Percentiles rank a stretch among this genome's conserved stretches.
phyloP scores from a whole-genome alignment of 179 eudicot genomes.

The Silene noctiflora region DNA sequence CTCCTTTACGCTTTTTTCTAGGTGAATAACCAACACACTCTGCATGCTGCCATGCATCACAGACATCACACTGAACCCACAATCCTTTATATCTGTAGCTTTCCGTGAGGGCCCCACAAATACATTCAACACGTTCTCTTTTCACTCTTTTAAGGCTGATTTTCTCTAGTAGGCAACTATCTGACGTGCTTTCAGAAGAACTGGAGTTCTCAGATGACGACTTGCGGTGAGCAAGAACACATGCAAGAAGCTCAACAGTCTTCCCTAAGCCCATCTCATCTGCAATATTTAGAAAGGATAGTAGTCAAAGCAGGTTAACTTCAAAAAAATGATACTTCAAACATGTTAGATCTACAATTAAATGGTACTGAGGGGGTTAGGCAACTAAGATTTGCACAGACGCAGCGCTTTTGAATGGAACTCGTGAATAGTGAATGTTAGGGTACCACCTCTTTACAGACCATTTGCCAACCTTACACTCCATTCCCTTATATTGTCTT shows the following conservation, averaged over 20 bases:
- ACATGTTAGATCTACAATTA: neutral
- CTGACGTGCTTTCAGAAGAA: slow-evolving; percentile 30
- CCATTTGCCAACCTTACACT: neutral
- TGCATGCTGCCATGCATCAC: slow-evolving; percentile 99
- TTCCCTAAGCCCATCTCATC: slow-evolving; percentile 99
- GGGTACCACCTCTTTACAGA: neutral
- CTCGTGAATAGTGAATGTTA: neutral
- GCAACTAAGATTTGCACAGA: neutral
- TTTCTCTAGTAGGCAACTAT: slow-evolving; percentile 32
- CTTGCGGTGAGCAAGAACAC: slow-evolving; percentile 75
- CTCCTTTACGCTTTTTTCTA: slow-evolving; percentile 29
- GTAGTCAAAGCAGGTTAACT: slow-evolving; percentile 9
- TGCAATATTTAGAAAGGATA: slow-evolving; percentile 31
- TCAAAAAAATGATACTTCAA: neutral
- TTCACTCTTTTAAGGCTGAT: slow-evolving; percentile 59
- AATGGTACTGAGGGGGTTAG: neutral
- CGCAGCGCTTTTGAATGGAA: neutral
- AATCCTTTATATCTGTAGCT: slow-evolving; percentile 71
- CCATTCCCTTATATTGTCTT: neutral
- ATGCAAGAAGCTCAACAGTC: slow-evolving; percentile 94
- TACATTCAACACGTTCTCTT: slow-evolving; percentile 90
- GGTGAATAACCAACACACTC: slow-evolving; percentile 77
- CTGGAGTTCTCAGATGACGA: slow-evolving; percentile 42
- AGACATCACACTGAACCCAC: slow-evolving; percentile 98
- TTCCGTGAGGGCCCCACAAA: slow-evolving; percentile 89